Evolutionary conservation across 257 asterid genomes (phyloP).

Genomic region (Solanum medicagineum): DNA sequence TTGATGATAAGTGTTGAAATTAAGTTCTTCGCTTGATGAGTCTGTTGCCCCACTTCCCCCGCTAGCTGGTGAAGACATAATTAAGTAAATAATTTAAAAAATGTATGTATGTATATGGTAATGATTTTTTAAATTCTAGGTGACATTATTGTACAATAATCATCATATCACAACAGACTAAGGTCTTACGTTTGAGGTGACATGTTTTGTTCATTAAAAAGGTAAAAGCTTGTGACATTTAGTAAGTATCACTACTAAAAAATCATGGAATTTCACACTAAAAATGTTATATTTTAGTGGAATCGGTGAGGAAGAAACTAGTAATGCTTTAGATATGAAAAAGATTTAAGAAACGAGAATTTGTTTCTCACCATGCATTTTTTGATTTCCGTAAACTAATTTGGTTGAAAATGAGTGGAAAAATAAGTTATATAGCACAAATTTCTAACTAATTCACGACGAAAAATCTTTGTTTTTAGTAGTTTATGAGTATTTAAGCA

Average conservation of each 20-base stretch:
- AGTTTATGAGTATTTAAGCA: background rate
- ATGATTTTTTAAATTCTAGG: background rate
- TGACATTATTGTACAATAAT: background rate
- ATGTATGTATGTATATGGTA: background rate
- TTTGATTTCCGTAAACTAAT: background rate
- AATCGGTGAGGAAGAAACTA: background rate
- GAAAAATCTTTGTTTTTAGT: background rate
- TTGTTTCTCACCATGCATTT: too few species aligned
- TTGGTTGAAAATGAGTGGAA: background rate
- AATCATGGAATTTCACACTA: too few species aligned
- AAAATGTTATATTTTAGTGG: background rate
- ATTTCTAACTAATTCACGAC: too few species aligned
- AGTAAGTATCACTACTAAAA: background rate
- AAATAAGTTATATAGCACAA: background rate
- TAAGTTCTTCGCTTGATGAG: conserved; percentile 79
- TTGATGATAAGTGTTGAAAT: conserved; percentile 35
- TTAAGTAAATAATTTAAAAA: background rate
- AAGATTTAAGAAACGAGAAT: too few species aligned
- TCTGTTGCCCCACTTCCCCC: conserved; percentile 51
- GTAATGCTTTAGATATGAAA: too few species aligned
- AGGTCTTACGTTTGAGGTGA: background rate
- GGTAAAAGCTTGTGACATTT: background rate
- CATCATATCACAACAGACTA: background rate
- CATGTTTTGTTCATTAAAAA: background rate
- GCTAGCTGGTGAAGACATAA: conserved; percentile 8